Conservation (phyloP, 108 stramenopile species). For the Chaetoceros muelleri region DNA sequence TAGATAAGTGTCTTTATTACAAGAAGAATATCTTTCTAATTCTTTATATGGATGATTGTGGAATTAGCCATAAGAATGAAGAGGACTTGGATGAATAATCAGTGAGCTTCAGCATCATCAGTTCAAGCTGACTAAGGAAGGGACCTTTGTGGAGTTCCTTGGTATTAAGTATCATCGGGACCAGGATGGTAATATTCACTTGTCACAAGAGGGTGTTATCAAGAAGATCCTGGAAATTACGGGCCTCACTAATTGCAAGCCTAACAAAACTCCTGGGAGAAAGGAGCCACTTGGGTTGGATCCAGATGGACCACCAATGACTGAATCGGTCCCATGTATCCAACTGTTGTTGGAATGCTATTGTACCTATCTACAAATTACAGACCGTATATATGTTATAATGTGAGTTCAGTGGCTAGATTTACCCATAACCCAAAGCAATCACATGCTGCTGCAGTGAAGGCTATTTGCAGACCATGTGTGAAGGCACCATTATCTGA, state of each 20-base stretch:
- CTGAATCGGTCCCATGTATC: constrained; percentile 14
- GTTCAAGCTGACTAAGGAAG: constrained; percentile 14
- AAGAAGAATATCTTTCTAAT: constrained; percentile 5
- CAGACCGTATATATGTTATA: constrained; percentile 23
- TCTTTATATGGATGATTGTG: too few species aligned
- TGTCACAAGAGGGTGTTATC: constrained; percentile 23
- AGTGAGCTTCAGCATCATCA: too few species aligned
- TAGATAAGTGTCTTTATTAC: constrained; percentile 12
- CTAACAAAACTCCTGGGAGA: too few species aligned
- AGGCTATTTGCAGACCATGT: constrained; percentile 16
- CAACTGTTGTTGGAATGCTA: constrained; percentile 33
- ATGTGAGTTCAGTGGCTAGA: constrained; percentile 21
- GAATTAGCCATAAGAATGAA: too few species aligned
- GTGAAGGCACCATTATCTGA: too few species aligned
- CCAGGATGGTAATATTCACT: not conserved
- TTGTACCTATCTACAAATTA: constrained; percentile 28
- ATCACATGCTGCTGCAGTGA: too few species aligned
- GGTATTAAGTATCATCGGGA: constrained; percentile 11
- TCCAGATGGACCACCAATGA: constrained; percentile 19
- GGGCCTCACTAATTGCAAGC: constrained; percentile 7
- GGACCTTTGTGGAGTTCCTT: constrained; percentile 14
- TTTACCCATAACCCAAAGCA: too few species aligned
- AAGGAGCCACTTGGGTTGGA: constrained; percentile 15
- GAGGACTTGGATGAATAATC: too few species aligned
- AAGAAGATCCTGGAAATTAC: constrained; percentile 18